Conservation (phyloP, 2,329 filamentous ascomycete species). For the Sclerotiophoma versabilis region DNA sequence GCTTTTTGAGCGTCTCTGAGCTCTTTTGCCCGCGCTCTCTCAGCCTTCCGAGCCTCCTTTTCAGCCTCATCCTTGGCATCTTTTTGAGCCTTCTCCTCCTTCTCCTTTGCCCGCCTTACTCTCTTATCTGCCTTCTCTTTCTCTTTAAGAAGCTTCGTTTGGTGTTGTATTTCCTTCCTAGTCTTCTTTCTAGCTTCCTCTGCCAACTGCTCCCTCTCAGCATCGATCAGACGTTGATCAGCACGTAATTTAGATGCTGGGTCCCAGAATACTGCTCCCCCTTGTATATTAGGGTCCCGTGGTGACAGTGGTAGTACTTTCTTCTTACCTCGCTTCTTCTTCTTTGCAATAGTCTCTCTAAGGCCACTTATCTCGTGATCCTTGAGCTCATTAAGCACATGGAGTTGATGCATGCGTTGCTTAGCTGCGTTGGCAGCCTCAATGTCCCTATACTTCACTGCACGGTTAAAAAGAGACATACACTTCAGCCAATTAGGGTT, state of each 20-base stretch:
- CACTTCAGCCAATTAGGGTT: background rate
- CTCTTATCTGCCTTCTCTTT: background rate
- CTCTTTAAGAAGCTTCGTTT: background rate
- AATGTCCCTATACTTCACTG: background rate
- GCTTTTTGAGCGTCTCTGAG: background rate
- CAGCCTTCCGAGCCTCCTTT: background rate
- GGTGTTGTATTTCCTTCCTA: background rate
- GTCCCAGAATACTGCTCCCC: conserved; percentile 13
- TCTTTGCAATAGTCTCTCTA: background rate
- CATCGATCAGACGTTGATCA: background rate
- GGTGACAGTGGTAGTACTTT: background rate
- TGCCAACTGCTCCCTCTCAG: background rate
- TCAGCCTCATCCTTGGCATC: background rate
- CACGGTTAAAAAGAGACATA: background rate
- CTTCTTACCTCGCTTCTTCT: background rate
- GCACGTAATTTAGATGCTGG: background rate
- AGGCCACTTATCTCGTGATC: background rate
- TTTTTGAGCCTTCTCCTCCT: too few species aligned
- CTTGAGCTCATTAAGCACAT: background rate
- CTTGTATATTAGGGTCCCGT: background rate
- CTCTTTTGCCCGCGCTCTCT: background rate
- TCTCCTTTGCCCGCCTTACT: background rate
- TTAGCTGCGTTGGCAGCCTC: background rate
- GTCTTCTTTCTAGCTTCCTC: background rate
- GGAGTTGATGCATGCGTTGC: background rate